Evolutionary conservation across 345 rosid genomes (phyloP).

Genomic region (Gossypium stocksii): DNA sequence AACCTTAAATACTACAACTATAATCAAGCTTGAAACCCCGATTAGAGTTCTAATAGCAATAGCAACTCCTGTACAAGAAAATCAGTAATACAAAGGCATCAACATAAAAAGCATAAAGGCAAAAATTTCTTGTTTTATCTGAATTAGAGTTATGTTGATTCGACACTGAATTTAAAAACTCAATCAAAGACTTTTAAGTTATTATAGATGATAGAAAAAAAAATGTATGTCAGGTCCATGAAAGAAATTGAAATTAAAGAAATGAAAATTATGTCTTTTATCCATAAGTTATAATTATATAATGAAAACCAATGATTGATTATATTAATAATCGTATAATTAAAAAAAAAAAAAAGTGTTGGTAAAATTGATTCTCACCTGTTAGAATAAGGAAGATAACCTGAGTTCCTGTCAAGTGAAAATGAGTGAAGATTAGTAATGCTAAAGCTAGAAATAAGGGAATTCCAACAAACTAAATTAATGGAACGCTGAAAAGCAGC

Average conservation of each 20-base stretch:
- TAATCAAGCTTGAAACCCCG: background rate
- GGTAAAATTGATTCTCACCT: background rate
- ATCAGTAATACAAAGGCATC: background rate
- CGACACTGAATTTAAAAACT: no score
- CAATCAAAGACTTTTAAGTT: no score
- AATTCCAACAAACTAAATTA: background rate
- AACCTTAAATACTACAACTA: background rate
- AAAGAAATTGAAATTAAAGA: no score
- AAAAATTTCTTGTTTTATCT: background rate
- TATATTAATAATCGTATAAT: no score
- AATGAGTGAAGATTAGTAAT: background rate
- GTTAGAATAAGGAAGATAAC: background rate
- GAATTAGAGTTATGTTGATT: no score
- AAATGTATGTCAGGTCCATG: no score
- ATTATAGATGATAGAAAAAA: no score
- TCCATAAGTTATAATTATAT: no score
- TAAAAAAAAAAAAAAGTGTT: background rate
- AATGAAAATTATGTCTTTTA: no score
- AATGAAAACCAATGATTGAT: no score
- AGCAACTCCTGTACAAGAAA: background rate
- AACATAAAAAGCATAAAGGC: no score
- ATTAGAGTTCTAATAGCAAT: background rate
- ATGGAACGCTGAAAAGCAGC: background rate
- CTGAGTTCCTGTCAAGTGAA: conserved; percentile 4
- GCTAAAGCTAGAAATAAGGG: background rate